A percentile compares a stretch with the other conserved stretches of the same genome.
Conservation (phyloP, 495 filamentous ascomycete genomes). For the Parathielavia appendiculata region DNA sequence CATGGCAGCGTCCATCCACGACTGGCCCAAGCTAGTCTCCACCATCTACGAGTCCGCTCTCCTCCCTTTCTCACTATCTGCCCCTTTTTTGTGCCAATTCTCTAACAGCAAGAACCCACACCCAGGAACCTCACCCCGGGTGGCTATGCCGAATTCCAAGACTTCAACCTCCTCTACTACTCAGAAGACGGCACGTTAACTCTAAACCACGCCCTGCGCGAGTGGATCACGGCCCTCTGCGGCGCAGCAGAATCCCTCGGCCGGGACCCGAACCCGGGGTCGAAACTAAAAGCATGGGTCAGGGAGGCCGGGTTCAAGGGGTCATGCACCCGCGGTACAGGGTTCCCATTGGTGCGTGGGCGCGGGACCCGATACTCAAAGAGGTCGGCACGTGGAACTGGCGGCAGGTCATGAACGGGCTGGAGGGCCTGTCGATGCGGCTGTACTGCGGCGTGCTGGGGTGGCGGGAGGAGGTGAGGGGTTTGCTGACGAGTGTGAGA, state of each 20-base stretch:
- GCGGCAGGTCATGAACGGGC: constrained; percentile 38
- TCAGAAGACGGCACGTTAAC: constrained; percentile 52
- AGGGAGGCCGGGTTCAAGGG: constrained; percentile 53
- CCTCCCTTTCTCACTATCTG: not conserved
- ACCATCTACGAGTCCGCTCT: constrained; percentile 38
- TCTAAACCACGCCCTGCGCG: constrained; percentile 29
- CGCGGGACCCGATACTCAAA: constrained; percentile 49
- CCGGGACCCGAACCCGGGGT: constrained; percentile 40
- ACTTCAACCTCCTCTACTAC: constrained; percentile 42
- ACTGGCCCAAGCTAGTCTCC: constrained; percentile 53
- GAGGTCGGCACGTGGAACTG: constrained; percentile 39
- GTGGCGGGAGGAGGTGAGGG: constrained; percentile 49
- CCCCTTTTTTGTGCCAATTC: not conserved
- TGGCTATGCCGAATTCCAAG: constrained; percentile 57
- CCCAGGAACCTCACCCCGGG: constrained; percentile 49
- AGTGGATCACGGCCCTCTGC: constrained; percentile 34
- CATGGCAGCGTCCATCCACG: constrained; percentile 51
- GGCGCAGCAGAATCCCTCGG: constrained; percentile 33
- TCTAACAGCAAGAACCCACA: not conserved
- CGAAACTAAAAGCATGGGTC: constrained; percentile 37
- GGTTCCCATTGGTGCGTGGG: constrained; percentile 55
- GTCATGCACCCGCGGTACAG: constrained; percentile 47
- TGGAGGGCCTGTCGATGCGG: constrained; percentile 40
- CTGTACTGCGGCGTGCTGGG: constrained; percentile 49
- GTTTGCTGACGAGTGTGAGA: constrained; percentile 49